A percentile compares a stretch with the other conserved stretches of the same genome.
Conservation (phyloP, 23 red algal species). For the Chondrus crispus region DNA sequence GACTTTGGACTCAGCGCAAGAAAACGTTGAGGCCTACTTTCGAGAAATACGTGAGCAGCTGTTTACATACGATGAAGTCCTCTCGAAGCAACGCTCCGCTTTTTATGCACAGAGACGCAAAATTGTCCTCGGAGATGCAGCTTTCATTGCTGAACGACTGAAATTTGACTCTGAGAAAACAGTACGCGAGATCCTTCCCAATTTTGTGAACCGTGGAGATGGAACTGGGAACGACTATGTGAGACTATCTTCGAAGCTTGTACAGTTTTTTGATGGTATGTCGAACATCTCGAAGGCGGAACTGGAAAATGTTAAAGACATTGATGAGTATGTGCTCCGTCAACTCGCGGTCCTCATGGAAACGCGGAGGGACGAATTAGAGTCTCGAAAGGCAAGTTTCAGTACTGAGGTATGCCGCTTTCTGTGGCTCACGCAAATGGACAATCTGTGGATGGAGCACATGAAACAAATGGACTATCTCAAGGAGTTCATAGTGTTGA, state of each 20-base stretch:
- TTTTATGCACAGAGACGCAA: constrained; percentile 69
- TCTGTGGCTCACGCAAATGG: constrained; percentile 76
- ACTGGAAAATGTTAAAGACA: background rate
- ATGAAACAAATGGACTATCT: constrained; percentile 82
- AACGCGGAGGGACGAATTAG: background rate
- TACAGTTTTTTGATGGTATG: constrained; percentile 70
- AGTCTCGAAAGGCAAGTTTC: constrained; percentile 16
- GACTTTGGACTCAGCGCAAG: constrained; percentile 77
- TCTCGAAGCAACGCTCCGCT: constrained; percentile 63
- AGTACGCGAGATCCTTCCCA: constrained; percentile 35
- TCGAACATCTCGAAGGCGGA: background rate
- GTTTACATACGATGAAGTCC: constrained; percentile 84
- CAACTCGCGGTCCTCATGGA: background rate
- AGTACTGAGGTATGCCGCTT: constrained; percentile 57
- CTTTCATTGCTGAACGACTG: constrained; percentile 29
- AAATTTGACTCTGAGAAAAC: constrained; percentile 50
- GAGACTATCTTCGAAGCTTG: constrained; percentile 57
- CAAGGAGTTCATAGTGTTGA: constrained; percentile 78
- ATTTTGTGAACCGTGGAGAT: constrained; percentile 38
- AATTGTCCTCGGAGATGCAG: constrained; percentile 31
- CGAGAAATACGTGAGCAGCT: constrained; percentile 84
- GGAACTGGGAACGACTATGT: constrained; percentile 27
- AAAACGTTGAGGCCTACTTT: constrained; percentile 86
- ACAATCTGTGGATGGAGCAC: constrained; percentile 88
- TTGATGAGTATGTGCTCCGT: background rate